phyloP scores from a whole-genome alignment of 352 stramenopile species.

The Phytophthora rubi region DNA sequence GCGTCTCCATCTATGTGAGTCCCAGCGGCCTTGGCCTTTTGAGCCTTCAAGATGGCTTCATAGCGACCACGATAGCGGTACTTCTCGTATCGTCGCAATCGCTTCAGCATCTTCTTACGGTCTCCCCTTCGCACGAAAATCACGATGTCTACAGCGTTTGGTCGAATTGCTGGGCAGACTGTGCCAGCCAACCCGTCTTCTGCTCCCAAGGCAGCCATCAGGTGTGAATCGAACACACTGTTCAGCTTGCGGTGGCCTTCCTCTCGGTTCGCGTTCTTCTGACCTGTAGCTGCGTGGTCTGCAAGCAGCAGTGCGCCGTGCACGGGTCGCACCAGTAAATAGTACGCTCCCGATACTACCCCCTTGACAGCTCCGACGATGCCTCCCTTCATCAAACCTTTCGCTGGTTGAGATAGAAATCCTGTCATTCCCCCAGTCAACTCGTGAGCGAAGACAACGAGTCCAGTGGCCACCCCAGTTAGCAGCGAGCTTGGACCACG shows the following conservation, averaged over 20 bases:
- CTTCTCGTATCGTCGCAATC: slow-evolving; percentile 13
- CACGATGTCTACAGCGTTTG: slow-evolving; percentile 33
- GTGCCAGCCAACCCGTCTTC: slow-evolving; percentile 31
- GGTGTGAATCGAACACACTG: slow-evolving; percentile 34
- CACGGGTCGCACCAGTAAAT: slow-evolving; percentile 41
- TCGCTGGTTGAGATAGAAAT: slow-evolving; percentile 40
- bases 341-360: slow-evolving; percentile 25
- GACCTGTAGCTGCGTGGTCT: slow-evolving; percentile 47
- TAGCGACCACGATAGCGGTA: slow-evolving; percentile 23
- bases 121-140: slow-evolving; percentile 30
- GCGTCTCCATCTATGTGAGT: slow-evolving; percentile 5
- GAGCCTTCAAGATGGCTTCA: slow-evolving; percentile 21
- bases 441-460: slow-evolving; percentile 38
- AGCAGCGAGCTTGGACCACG: slow-evolving; percentile 41
- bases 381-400: slow-evolving; percentile 30
- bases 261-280: slow-evolving; percentile 45
- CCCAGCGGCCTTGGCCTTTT: slow-evolving; percentile 12
- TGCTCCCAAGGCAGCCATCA: slow-evolving; percentile 34
- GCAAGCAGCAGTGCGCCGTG: slow-evolving; percentile 44
- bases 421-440: slow-evolving; percentile 52
- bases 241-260: slow-evolving; percentile 38
- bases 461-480: slow-evolving; percentile 22
- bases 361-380: slow-evolving; percentile 30
- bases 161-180: slow-evolving; percentile 24
- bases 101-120: slow-evolving; percentile 31